phyloP scores from a whole-genome alignment of 2,329 filamentous ascomycete genomes.

The Aspergillus flavus region DNA sequence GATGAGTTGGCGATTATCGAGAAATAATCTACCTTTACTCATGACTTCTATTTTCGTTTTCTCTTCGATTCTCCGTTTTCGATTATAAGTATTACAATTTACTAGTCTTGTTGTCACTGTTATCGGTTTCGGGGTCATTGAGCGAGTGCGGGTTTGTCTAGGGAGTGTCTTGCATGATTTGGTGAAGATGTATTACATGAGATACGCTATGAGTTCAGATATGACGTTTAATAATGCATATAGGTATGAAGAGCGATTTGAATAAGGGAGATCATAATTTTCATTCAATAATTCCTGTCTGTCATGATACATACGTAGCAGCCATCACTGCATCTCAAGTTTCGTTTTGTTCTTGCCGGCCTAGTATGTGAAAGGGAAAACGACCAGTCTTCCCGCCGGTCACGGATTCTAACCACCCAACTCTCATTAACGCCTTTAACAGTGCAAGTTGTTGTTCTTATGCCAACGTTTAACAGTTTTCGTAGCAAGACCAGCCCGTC shows the following conservation, averaged over 20 bases:
- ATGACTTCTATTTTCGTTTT: too few species aligned
- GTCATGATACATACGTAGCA: conserved; percentile 5
- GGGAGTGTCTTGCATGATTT: background rate
- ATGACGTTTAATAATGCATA: background rate
- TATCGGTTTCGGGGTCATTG: background rate
- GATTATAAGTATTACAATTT: background rate
- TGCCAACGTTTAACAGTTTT: conserved; percentile 10
- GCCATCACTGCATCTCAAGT: background rate
- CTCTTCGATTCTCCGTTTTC: background rate
- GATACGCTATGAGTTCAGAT: background rate
- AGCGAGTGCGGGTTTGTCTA: background rate
- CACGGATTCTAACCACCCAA: background rate
- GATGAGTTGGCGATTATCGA: conserved; percentile 68
- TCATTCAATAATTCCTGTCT: conserved; percentile 4
- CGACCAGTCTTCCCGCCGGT: background rate
- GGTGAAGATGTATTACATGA: background rate
- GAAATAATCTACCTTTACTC: background rate
- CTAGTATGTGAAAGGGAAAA: background rate
- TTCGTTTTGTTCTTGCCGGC: background rate
- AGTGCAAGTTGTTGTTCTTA: background rate
- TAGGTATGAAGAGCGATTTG: background rate
- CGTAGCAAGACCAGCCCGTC: conserved; percentile 31
- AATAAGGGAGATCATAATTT: conserved; percentile 5
- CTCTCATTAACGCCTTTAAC: conserved; percentile 1
- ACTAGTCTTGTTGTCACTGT: too few species aligned